Evolutionary conservation across 148 eudicot species (phyloP), one percentile per base, ranked within the genome.

Genomic region (Persicaria tinctoria): DNA sequence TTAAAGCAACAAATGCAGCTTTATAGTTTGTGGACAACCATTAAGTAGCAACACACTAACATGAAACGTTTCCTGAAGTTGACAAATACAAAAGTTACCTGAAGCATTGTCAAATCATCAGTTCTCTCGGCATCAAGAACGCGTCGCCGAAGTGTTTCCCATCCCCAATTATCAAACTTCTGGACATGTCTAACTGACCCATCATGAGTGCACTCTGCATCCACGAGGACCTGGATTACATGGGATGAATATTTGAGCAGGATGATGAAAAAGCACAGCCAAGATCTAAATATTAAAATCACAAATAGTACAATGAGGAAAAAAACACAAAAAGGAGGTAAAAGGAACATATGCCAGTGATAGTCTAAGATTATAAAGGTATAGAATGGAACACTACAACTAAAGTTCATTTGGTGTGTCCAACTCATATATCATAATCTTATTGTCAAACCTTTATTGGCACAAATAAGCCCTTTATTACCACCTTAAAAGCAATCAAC

Each of bases 131-230:
- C 97, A 88, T 92, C 85, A 59, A 92, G 76, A 45, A 96, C 93
- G 68, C 99, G 97, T 41, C 93, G 92, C 66, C 89, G 83, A 75
- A 96, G 91, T 73, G 97, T 92, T 72, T 86, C 82, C 99, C 99
- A 96, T 64, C 99, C 99, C 99, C 97, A 96, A 20, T 87, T 82
- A 81, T 92, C 97, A 78, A 92, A 96, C 74, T 96, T 96, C 79
- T 92, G 97, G 27, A 96, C 87, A 86, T 96, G 99, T 79, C 54
- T 96, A 44, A 96, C 78, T 69, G 99, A 96, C 50, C 99, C 99
- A 79, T 96, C 99, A 88, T 96, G 99, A 5, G 97, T 96, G 82
- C 99, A 96, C 79, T 96, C 99, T 79, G 99, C 99, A 88, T 96
- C 99, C 71, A 96, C 99, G 27, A 96, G 93, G 73, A 96, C 99